phyloP scores from a whole-genome alignment of 129 eudicot species.

The Rutidosis leptorrhynchoides region DNA sequence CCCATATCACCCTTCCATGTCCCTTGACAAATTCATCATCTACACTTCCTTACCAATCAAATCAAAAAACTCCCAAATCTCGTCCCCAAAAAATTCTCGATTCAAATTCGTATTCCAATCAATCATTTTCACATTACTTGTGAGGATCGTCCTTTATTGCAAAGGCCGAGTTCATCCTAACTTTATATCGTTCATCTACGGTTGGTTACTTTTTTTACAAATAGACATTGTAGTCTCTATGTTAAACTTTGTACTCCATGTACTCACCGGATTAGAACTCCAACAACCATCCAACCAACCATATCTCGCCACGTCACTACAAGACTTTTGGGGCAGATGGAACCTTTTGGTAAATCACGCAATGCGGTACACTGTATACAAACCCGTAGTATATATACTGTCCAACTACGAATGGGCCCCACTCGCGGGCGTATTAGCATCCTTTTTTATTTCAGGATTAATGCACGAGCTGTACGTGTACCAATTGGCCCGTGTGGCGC shows the following conservation, averaged over 20 bases:
- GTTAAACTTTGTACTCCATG: not conserved
- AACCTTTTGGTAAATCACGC: constrained; percentile 42
- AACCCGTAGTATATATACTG: constrained; percentile 20
- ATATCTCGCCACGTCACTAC: constrained; percentile 41
- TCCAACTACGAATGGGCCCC: constrained; percentile 24
- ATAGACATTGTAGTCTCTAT: constrained; percentile 30
- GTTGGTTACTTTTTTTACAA: constrained; percentile 21
- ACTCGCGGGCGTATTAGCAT: constrained; percentile 20
- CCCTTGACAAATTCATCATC: constrained; percentile 44
- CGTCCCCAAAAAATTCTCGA: not conserved
- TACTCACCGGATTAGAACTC: constrained; percentile 35
- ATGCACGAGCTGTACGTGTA: constrained; percentile 65
- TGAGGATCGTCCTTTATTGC: not conserved
- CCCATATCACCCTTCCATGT: constrained; percentile 16
- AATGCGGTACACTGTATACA: constrained; percentile 37
- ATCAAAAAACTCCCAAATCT: not conserved
- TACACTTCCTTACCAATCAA: constrained; percentile 41
- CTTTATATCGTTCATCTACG: constrained; percentile 14
- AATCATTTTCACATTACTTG: constrained; percentile 6
- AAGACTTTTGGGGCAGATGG: constrained; percentile 53
- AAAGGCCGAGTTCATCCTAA: constrained; percentile 15
- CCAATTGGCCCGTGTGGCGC: constrained; percentile 42
- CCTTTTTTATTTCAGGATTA: constrained; percentile 31
- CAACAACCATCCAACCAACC: constrained; percentile 40
- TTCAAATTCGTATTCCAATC: constrained; percentile 10